Conservation (phyloP, 179 eudicot species). For the Actinidia polygama region DNA sequence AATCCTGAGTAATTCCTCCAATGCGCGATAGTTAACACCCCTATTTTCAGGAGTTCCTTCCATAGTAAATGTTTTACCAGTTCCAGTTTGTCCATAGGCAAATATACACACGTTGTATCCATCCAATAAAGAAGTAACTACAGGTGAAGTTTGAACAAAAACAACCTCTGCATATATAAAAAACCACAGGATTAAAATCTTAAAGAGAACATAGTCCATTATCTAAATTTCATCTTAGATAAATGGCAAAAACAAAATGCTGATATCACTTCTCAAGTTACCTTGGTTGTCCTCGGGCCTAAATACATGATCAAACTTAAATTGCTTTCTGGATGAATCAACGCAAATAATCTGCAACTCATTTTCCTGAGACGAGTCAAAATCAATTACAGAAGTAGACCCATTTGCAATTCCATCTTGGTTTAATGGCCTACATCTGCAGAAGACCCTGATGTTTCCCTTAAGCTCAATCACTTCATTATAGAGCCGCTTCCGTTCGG, state of each 20-base stretch:
- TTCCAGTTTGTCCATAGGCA: conserved; percentile 99
- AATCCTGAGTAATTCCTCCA: conserved; percentile 75
- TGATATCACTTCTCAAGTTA: conserved; percentile 24
- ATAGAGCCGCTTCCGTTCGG: conserved; percentile 82
- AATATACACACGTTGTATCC: conserved; percentile 97
- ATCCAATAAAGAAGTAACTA: conserved; percentile 89
- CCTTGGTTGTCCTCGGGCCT: conserved; percentile 85
- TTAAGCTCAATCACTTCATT: conserved; percentile 97
- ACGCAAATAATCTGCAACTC: conserved; percentile 66
- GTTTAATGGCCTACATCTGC: conserved; percentile 88
- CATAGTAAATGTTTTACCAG: conserved; percentile 99
- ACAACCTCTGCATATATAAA: conserved; percentile 69
- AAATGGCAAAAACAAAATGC: background rate
- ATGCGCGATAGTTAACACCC: conserved; percentile 89
- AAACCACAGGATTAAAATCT: conserved; percentile 14
- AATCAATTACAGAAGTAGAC: conserved; percentile 60
- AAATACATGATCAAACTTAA: conserved; percentile 93
- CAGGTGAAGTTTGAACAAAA: conserved; percentile 69
- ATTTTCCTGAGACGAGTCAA: conserved; percentile 70
- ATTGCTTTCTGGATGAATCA: conserved; percentile 88
- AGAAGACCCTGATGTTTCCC: conserved; percentile 95
- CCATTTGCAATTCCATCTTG: conserved; percentile 70
- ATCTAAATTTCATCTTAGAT: background rate
- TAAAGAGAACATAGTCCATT: background rate
- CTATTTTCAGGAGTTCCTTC: conserved; percentile 90